Conservation (phyloP, 441 rosid species). For the Dalechampia spathulata region DNA sequence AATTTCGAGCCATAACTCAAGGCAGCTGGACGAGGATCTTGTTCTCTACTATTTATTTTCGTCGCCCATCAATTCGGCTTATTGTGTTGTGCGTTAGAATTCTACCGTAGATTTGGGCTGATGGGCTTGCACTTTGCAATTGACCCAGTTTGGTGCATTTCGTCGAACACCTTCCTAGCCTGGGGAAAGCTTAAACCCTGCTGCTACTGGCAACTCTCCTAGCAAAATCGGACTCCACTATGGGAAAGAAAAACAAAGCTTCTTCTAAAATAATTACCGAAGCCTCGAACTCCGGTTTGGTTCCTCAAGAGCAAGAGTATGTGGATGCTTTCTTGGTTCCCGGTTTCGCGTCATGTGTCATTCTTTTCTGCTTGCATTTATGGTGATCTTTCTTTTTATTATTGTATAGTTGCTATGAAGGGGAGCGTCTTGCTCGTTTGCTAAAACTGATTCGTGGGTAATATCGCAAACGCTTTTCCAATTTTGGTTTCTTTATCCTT, state of each 20-base stretch:
- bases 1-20: neutral
- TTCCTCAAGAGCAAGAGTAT: conserved; percentile 26
- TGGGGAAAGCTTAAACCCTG: no score
- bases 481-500: neutral
- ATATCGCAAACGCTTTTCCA: neutral
- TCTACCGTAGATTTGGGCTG: neutral
- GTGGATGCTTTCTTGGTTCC: neutral
- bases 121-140: neutral
- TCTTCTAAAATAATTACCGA: conserved; percentile 7
- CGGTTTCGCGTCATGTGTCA: neutral
- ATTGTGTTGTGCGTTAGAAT: no score
- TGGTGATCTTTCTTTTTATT: neutral
- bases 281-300: conserved; percentile 7
- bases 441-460: conserved; percentile 58
- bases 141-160: conserved; percentile 2
- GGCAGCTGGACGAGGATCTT: no score
- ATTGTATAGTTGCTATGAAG: conserved; percentile 44
- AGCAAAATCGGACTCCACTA: conserved; percentile 2
- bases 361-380: no score
- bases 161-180: neutral
- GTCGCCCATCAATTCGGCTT: no score
- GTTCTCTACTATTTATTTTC: no score
- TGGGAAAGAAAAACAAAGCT: conserved; percentile 19
- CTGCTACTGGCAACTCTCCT: no score
- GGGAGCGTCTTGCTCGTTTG: conserved; percentile 49